Evolutionary conservation across 257 asterid species (phyloP).

Genomic region (Parsonsia alboflavescens): DNA sequence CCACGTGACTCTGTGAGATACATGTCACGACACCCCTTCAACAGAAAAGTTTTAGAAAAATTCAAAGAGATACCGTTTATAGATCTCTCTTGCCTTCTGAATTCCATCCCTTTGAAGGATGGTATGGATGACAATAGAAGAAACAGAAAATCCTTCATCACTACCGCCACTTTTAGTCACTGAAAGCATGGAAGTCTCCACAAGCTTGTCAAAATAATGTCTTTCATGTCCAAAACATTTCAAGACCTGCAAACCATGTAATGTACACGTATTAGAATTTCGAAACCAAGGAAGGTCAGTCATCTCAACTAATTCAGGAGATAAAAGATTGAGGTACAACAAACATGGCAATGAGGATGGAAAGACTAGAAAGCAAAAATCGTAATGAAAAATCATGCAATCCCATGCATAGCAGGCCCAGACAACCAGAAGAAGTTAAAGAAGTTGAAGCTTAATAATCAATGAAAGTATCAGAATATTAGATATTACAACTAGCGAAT

Average conservation of each 20-base stretch:
- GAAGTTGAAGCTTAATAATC: neutral
- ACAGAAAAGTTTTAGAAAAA: neutral
- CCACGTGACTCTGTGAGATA: neutral
- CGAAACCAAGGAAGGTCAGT: neutral
- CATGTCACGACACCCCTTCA: neutral
- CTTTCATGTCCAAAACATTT: conserved; percentile 62
- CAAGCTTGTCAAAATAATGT: conserved; percentile 63
- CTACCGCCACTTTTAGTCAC: conserved; percentile 74
- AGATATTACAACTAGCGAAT: neutral
- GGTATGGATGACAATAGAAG: conserved; percentile 50
- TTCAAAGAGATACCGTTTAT: conserved; percentile 51
- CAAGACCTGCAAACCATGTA: conserved; percentile 56
- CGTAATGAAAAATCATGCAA: neutral
- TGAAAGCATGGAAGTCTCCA: conserved; percentile 44
- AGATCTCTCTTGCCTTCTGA: conserved; percentile 60
- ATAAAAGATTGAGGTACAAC: neutral
- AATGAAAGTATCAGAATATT: neutral
- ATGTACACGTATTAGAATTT: conserved; percentile 9
- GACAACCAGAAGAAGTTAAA: neutral
- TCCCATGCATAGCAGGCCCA: neutral
- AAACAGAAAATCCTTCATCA: conserved; percentile 72
- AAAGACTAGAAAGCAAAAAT: neutral
- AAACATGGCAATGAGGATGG: neutral
- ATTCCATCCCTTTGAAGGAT: conserved; percentile 72
- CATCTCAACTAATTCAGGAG: neutral